Conservation (phyloP, 441 rosid species). For the Geranium incanum region DNA sequence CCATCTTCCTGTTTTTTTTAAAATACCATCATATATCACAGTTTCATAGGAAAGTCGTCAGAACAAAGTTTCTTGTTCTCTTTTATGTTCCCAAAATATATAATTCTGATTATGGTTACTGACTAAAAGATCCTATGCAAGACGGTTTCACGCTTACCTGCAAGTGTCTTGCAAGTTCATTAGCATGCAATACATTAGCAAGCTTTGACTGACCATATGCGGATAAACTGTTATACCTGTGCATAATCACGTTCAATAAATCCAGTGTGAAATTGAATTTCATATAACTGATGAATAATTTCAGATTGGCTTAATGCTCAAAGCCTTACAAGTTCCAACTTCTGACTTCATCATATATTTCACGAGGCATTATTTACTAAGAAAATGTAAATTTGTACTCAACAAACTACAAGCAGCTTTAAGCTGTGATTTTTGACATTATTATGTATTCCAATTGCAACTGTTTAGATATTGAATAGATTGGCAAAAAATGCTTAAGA, state of each 20-base stretch:
- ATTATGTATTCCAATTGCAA: neutral
- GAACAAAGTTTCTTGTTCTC: neutral
- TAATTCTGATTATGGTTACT: neutral
- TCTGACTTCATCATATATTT: neutral
- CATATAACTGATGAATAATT: neutral
- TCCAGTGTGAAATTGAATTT: neutral
- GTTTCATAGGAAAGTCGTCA: neutral
- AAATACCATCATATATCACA: neutral
- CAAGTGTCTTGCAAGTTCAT: conserved; percentile 44
- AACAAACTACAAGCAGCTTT: neutral
- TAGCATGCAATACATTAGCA: conserved; percentile 49
- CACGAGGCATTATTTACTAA: neutral
- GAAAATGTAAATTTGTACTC: neutral
- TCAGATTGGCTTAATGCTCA: neutral
- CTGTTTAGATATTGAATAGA: neutral
- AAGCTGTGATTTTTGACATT: neutral
- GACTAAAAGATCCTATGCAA: neutral
- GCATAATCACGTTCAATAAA: conserved; percentile 3
- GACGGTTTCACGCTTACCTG: conserved; percentile 28
- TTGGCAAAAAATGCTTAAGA: neutral
- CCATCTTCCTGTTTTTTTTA: conserved; percentile 41
- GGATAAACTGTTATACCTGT: conserved; percentile 33
- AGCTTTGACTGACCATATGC: conserved; percentile 68
- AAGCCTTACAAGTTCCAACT: neutral
- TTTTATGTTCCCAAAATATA: neutral